Evolutionary conservation across 2,329 filamentous ascomycete species (phyloP).

Genomic region (Cordyceps militaris): DNA sequence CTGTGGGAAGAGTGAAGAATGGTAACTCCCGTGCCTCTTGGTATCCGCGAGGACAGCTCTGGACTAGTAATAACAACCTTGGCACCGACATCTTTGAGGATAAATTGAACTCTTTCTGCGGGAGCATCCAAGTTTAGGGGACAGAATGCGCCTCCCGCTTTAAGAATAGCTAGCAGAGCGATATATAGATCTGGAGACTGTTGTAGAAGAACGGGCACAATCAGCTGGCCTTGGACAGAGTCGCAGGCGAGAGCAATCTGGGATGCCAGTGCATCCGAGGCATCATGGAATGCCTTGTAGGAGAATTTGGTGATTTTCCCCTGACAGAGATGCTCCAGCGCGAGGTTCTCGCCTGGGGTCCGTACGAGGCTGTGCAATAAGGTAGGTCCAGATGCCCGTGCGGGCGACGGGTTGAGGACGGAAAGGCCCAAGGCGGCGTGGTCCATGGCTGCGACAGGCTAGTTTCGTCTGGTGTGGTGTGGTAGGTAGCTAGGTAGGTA

Average conservation of each 20-base stretch:
- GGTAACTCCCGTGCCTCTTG: conserved; percentile 23
- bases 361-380: conserved; percentile 55
- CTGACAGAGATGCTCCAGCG: conserved; percentile 28
- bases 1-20: conserved; percentile 32
- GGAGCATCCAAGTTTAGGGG: conserved; percentile 76
- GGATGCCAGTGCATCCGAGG: conserved; percentile 49
- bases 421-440: conserved; percentile 26
- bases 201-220: conserved; percentile 71
- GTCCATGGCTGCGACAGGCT: conserved; percentile 21
- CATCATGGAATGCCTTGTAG: conserved; percentile 55
- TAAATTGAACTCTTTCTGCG: conserved; percentile 69
- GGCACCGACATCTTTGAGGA: conserved; percentile 69
- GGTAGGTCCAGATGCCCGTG: conserved; percentile 34
- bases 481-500: no score
- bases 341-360: conserved; percentile 19
- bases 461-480: conserved; percentile 1
- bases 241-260: conserved; percentile 30
- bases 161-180: conserved; percentile 67
- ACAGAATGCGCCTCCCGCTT: conserved; percentile 79
- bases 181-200: conserved; percentile 75
- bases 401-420: conserved; percentile 39
- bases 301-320: conserved; percentile 37
- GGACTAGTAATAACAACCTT: conserved; percentile 58
- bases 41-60: conserved; percentile 36
- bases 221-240: conserved; percentile 25